Percentiles rank a stretch among this genome's conserved stretches.
Conservation (phyloP, 495 filamentous ascomycete species). For the Parathielavia appendiculata region DNA sequence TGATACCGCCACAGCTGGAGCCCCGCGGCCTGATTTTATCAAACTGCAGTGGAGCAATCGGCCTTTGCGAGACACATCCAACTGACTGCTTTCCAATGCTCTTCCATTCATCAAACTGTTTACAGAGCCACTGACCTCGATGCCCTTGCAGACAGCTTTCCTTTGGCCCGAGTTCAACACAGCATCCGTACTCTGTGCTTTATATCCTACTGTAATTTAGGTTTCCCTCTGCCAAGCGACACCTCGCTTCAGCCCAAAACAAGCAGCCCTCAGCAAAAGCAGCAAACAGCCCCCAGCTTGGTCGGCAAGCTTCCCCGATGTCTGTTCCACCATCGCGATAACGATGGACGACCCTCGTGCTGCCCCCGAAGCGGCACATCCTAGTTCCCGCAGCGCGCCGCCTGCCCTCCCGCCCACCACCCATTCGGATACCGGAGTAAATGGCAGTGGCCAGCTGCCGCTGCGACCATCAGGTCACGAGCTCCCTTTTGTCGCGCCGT, state of each 20-base stretch:
- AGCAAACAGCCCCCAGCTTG: not conserved
- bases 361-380: constrained; percentile 29
- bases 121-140: too few relatives aligned
- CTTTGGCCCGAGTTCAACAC: not conserved
- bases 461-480: constrained; percentile 44
- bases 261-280: not conserved
- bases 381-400: constrained; percentile 22
- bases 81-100: too few relatives aligned
- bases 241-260: not conserved
- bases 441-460: constrained; percentile 26
- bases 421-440: constrained; percentile 23
- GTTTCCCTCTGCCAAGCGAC: constrained; percentile 3
- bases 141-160: not conserved
- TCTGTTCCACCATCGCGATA: constrained; percentile 35
- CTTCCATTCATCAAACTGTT: too few relatives aligned
- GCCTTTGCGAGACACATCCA: too few relatives aligned
- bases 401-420: constrained; percentile 21
- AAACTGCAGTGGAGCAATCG: too few relatives aligned
- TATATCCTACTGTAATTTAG: too few relatives aligned
- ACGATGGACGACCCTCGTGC: constrained; percentile 38
- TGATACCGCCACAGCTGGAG: too few relatives aligned
- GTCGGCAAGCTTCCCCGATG: constrained; percentile 23
- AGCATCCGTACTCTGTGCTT: not conserved
- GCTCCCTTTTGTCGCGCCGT: constrained; percentile 67
- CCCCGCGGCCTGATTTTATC: too few relatives aligned